Base-by-base conservation (phyloP, 2,329 filamentous ascomycete genomes). In the Paracorniculantispora psalliotae region DNA sequence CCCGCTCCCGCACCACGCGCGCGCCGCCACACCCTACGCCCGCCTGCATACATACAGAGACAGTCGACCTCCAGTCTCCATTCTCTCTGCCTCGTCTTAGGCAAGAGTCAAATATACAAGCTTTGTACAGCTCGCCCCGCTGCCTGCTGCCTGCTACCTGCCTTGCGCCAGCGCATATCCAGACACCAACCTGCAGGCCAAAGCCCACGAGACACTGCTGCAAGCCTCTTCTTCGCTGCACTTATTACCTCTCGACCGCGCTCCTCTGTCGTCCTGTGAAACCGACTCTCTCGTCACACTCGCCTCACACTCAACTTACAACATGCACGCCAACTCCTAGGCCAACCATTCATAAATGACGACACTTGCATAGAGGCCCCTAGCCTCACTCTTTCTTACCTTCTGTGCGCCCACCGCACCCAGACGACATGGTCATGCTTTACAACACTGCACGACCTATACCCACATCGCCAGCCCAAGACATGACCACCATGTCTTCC, bases 401-500 rank as follows among this genome's bases (percentile, higher is more conserved):
- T 54, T n/a, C 35, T 35, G 49, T 41, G 50, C 54, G 50, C 33
- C 28, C 37, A 49, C 17, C 49, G 37, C 57, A 41, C 39, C 17
- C 21, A 44, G 55, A 43, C 47, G 37, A 41, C 57, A 56, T 56
- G 39, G 44, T 51, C 59, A 57, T 60, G 46, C 47, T 57, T 13
- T 51, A 52, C 53, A 57, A 57, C n/a, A 59, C 39, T 44, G 43
- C 57, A 49, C 43, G 52, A 44, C 59, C 52, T 25, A 46, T 52
- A 26, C 48, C 43, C 60, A 65, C 63, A 57, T 62, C 62, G 52
- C 62, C 61, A 52, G 56, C 62, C 59, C 61, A 66, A 61, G 64
- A 75, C 64, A 68, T 19, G 13, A 51, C 71, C 65, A 68, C 69
- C 67, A 78, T 81, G 76, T 70, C 76, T 63, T 71, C 74, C 59